These are phyloP conservation scores for Leucosporidium yakuticum DNA, from an alignment of 768 basidiomycete genomes.

Conservation along the genomic window DNA sequence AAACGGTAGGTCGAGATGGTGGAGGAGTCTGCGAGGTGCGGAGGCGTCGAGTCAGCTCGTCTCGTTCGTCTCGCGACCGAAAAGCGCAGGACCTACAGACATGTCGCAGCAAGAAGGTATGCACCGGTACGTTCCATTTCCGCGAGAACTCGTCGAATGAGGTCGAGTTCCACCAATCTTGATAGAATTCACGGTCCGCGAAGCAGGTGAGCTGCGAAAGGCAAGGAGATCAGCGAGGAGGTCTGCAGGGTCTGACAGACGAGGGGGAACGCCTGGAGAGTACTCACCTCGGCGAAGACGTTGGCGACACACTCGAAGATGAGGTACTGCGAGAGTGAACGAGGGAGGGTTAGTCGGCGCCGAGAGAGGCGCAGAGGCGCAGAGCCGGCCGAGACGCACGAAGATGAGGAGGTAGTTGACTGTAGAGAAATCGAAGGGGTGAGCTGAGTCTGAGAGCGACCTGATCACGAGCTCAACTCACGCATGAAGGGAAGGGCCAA, in stretches of 20 bases:
- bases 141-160: constrained; percentile 96
- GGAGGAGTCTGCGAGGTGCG: constrained; percentile 54
- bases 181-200: constrained; percentile 95
- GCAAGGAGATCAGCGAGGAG: too few species aligned
- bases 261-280: too few species aligned
- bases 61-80: too few species aligned
- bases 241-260: too few species aligned
- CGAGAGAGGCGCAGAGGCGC: constrained; percentile 37
- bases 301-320: constrained; percentile 86
- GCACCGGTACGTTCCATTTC: constrained; percentile 91
- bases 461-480: constrained; percentile 35
- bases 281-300: constrained; percentile 66
- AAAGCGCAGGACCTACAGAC: constrained; percentile 51
- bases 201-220: constrained; percentile 54
- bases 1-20: constrained; percentile 70
- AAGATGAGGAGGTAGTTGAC: constrained; percentile 33
- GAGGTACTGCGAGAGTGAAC: constrained; percentile 7
- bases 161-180: constrained; percentile 98
- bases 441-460: too few species aligned
- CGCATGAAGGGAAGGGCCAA: constrained; percentile 84
- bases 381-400: background rate
- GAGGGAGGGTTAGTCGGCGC: background rate
- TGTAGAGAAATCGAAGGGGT: background rate
- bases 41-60: background rate
- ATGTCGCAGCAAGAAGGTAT: constrained; percentile 64